Evolutionary conservation across 768 basidiomycete genomes (phyloP), one percentile per base, ranked within the genome.

Genomic region (Coprinellus micaceus): DNA sequence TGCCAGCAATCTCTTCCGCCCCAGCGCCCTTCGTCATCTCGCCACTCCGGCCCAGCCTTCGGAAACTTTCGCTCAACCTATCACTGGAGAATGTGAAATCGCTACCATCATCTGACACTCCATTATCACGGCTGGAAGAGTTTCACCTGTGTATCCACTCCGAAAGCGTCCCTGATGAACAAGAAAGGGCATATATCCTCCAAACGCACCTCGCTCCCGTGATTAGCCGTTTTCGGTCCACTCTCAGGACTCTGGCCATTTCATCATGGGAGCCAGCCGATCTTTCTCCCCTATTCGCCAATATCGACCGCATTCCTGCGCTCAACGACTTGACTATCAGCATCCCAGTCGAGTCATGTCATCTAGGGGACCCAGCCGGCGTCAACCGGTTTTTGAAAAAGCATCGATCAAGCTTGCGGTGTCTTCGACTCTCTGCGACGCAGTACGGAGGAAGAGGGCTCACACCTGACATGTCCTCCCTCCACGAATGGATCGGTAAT

Each of bases 191-290:
- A 21, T 49, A 62, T 19, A 73, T 76, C 57, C 66, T 77, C 61
- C 64, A 64, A 29, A 47, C 66, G 39, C 63, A 74, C 57, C 69
- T 78, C 29, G 77, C 76, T 2, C 74, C 72, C 29, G 70, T 71
- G 12, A 71, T 79, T 40, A 71, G 66, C 40, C 67, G 68, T 17
- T 67, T 77, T 40, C 66, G 66, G 41, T 54, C 65, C 6, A 71
- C 72, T 11, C 70, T 79, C 46, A 70, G 71, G 40, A 69, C 67
- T 12, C 69, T 80, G 51, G 64, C 69, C 28, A 69, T 80, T 43
- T 72, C 74, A 53, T 65, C 75, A 3, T 77, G 77, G 71, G 75
- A 77, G 52, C 73, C 78, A 1, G 67, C 77, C n/a, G 74, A 79
- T 54, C 67, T 77, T 25, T 67, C 76, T 0, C 76, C 74, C 2